Base-by-base conservation (phyloP, 164 flowering plant genomes). In the Vitis cinerea region DNA sequence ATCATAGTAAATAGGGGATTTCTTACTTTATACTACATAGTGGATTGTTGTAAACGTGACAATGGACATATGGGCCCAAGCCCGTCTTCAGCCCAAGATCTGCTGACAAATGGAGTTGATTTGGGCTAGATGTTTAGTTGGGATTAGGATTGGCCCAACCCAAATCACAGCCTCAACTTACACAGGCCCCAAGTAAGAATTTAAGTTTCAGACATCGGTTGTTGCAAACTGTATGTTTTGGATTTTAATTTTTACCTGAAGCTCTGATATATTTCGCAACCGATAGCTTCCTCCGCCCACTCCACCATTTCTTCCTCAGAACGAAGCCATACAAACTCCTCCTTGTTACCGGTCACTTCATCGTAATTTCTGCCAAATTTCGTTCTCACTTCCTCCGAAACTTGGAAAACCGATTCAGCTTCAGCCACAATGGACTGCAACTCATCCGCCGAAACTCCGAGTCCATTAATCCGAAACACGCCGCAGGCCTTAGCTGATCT, bases 401-500 rank as follows among this genome's bases (percentile, higher is more conserved):
- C 56, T 62, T 63, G 68, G 53, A 79, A 81, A 10, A 78, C 55
- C 61, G 60, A 31, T 9, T 77, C 86, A 1, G 81, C 77, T 16
- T 76, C 84, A 2, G 31, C 65, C 31, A 76, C 65, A 66, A 71
- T 19, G 1, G 75, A 67, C 47, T 59, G 12, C 30, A 86, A 23
- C 72, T 80, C 86, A 53, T 80, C 80, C 1, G 19, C 66, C 48
- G 79, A 72, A 50, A 89, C 74, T 50, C 82, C 86, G 56, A 83
- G 87, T 4, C 72, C 75, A 7, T 19, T 31, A 44, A 89, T 71
- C 74, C 69, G 68, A 47, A 86, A 74, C 15, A 71, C 82, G 8
- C 94, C 94, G 9, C 79, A 73, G 52, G 81, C 82, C 13, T 65
- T 31, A 0, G 73, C 82, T n/a, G 88, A 82, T 52, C 53, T 63